Base-by-base conservation (phyloP, 148 eudicot species). In the Gaultheria prostrata region DNA sequence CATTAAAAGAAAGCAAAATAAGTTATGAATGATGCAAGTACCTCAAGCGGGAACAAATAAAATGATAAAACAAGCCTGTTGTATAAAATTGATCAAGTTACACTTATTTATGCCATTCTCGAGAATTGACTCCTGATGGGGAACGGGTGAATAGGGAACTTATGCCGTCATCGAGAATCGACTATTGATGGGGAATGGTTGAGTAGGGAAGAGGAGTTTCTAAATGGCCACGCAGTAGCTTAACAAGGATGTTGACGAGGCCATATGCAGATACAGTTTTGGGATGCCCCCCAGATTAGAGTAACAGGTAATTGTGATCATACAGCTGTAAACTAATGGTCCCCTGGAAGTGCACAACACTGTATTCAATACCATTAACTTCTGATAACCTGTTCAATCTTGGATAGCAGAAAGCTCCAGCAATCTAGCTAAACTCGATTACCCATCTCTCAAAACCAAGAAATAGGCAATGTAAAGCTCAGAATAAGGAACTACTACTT, bases 1-100 rank as follows among this genome's bases (percentile, higher is more conserved):
- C 79, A 21, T 21, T 17, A n/a, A 18, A 84, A 78, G 24, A 21
- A 10, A 84, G 17, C 77, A 24, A 86, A 81, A 57, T 67, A 61
- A 65, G 33, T 10, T 45, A 3, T n/a, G 20, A 73, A 39, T 24
- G 32, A 43, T 56, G 54, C 48, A 79, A 67, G n/a, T 57, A 79
- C 54, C 65, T 45, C 11, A 72, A 79, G 18, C 15, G 45, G 78
- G 45, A 30, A 75, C 24, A 85, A 4, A 30, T 65, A 18, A 50
- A 70, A 32, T 63, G 56, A 46, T 61, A 33, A 28, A 45, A 80
- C 33, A 24, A n/a, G 75, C 15, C 48, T 32, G 11, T 26, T 59
- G 32, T 21, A 13, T 8, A 80, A 28, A 24, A n/a, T 43, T 24
- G 26, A 5, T 61, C 54, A 35, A 61, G 73, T 61, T 32, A 33